Base-by-base conservation (phyloP, 1,139 yeast genomes). In the Pichia sp. region DNA sequence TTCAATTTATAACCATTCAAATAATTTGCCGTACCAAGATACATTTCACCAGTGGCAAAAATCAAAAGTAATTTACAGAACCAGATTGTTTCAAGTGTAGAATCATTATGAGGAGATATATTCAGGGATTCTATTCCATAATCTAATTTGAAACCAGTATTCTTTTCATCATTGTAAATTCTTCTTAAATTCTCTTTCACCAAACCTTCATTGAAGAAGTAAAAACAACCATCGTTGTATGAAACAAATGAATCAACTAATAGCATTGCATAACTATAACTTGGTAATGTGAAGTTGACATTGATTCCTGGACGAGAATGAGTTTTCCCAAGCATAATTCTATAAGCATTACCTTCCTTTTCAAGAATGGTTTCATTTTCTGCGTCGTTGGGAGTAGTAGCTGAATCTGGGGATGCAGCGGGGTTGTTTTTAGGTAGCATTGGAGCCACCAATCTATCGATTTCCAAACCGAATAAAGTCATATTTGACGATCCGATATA, bases 11-110 rank as follows among this genome's bases (percentile, higher is more conserved):
- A 67, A 38, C 78, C 72, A 59, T 74, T 66, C 53, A 73, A 58
- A 56, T 69, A 67, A 48, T 73, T 72, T 2, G 84, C 85, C 0
- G 89, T 82, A 4, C 93, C 91, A 39, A 84, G 64, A 57, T 88
- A 87, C 89, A 87, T 85, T 62, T 87, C 96, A 8, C 96, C 96
- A 42, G 83, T 76, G 2, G 95, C 91, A 61, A 87, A 85, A 19
- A 88, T 83, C 46, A 88, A 67, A 15, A 87, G 65, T 9, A 86
- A 75, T 61, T 86, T 85, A 65, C 94, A 84, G 58, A 84, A 84
- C 90, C 93, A 85, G 45, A 87, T 83, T 0, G 90, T 81, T 60
- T 85, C 89, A 44, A 83, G 67, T 28, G 82, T 78, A 7, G 85
- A 75, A 51, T 83, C 87, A 17, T 67, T 65, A 22, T 59, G 59